Conservation (phyloP, 495 filamentous ascomycete species). For the Daldinia concentrica region DNA sequence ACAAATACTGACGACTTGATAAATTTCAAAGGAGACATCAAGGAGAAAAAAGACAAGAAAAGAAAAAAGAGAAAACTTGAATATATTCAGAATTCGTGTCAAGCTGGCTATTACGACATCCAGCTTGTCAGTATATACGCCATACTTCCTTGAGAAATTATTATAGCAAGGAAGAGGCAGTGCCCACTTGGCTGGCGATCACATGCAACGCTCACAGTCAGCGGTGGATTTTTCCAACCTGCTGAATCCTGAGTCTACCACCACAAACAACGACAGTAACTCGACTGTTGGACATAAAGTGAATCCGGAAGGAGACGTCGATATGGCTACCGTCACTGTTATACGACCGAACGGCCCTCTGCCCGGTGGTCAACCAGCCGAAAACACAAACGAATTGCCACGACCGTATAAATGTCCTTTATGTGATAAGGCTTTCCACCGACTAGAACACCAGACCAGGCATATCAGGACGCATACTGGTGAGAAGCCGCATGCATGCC, state of each 20-base stretch:
- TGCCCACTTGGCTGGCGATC: constrained; percentile 56
- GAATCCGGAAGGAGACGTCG: constrained; percentile 52
- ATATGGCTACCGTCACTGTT: constrained; percentile 75
- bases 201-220: constrained; percentile 78
- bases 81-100: constrained; percentile 1
- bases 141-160: constrained; percentile 12
- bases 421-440: constrained; percentile 99
- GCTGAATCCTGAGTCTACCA: constrained; percentile 69
- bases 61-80: constrained; percentile 3
- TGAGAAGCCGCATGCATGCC: constrained; percentile 96
- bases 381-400: constrained; percentile 74
- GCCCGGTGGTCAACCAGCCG: constrained; percentile 64
- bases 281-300: constrained; percentile 28
- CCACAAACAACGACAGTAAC: constrained; percentile 45
- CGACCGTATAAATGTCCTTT: constrained; percentile 98
- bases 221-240: constrained; percentile 82
- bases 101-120: constrained; percentile 1
- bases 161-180: constrained; percentile 37
- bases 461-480: constrained; percentile 98
- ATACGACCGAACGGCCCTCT: constrained; percentile 76
- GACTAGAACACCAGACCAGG: constrained; percentile 95
- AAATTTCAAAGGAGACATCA: not conserved
- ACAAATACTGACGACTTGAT: constrained; percentile 2
- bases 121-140: constrained; percentile 12
- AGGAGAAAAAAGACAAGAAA: not conserved